Base-by-base conservation (phyloP, 140 eudicot genomes). In the Anethum foeniculum region DNA sequence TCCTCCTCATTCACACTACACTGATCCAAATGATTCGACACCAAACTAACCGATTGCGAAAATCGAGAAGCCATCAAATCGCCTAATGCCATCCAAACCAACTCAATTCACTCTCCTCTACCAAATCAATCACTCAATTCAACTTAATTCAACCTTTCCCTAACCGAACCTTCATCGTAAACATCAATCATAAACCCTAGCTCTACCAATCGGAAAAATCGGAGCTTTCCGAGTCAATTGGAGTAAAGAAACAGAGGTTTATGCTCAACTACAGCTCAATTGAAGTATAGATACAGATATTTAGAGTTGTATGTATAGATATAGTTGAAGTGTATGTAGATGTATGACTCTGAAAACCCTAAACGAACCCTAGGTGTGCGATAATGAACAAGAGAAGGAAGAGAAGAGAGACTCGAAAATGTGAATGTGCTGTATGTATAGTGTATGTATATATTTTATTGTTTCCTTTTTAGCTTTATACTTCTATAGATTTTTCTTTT, bases 21-120 rank as follows among this genome's bases (percentile, higher is more conserved):
- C 51, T 84, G 84, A 43, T 80, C 86, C 23, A 86, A 86, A 75
- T 86, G 91, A 84, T 81, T 88, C 34, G 91, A 78, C 13, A 90
- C 91, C 51, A 80, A 80, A 32, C 84, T 73, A 18, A 96, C 74
- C 21, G 97, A 90, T 76, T 86, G 91, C 34, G 97, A 89, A 84
- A 90, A 94, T 84, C 94, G 86, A 52, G 96, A 88, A 64, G 91
- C 88, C 98, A 90, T 92, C 84, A 92, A 84, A 86, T 94, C 97
- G n/a, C 94, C 98, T 93, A 94, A 89, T 89, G 98, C 98, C 98
- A 94, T 94, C 81, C 89, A 92, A 86, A 18, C 27, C 47, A 77
- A 38, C 77, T 71, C 1, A 23, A 23, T 60, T 62, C 13, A 47
- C 71, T 10, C 69, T 25, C 34, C 1, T 15, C 34, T 3, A 8